These are phyloP conservation scores for Leccinum holopus DNA, from an alignment of 1,284 basidiomycete species.

Conservation along the genomic window DNA sequence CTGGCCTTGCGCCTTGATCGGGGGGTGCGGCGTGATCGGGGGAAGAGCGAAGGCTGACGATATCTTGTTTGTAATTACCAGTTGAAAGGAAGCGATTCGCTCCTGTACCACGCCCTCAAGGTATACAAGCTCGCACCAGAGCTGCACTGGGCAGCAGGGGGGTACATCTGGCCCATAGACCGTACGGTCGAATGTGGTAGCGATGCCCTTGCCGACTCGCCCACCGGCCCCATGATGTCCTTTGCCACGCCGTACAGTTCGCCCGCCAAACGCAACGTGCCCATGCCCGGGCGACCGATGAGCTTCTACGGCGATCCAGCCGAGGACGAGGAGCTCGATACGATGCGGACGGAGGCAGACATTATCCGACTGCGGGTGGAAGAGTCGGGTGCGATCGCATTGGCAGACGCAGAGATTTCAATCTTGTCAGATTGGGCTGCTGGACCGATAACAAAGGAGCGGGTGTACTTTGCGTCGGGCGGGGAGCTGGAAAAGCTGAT, in stretches of 20 bases:
- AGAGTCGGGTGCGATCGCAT: conserved; percentile 63
- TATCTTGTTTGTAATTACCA: conserved; percentile 29
- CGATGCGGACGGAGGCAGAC: conserved; percentile 36
- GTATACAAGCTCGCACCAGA: conserved; percentile 71
- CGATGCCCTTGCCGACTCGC: conserved; percentile 41
- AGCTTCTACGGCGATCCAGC: conserved; percentile 40
- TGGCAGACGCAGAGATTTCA: conserved; percentile 61
- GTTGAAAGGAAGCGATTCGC: conserved; percentile 74
- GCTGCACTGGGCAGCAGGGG: conserved; percentile 76
- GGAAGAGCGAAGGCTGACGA: conserved; percentile 20
- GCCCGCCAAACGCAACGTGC: conserved; percentile 32
- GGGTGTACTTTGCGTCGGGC: conserved; percentile 64
- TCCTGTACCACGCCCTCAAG: conserved; percentile 73
- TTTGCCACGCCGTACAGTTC: conserved; percentile 34
- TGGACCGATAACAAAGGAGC: conserved; percentile 57
- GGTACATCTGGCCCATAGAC: conserved; percentile 76
- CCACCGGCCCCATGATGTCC: conserved; percentile 33
- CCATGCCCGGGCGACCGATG: conserved; percentile 39
- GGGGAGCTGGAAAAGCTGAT: conserved; percentile 70
- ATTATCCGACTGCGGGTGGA: conserved; percentile 56
- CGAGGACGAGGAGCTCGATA: conserved; percentile 40
- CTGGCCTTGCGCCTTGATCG: conserved; percentile 4
- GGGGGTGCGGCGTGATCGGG: conserved; percentile 13
- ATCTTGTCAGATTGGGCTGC: conserved; percentile 57
- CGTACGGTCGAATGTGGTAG: conserved; percentile 61